Base-by-base conservation (phyloP, 73 alveolate species). In the Paramecium biaurelia region DNA sequence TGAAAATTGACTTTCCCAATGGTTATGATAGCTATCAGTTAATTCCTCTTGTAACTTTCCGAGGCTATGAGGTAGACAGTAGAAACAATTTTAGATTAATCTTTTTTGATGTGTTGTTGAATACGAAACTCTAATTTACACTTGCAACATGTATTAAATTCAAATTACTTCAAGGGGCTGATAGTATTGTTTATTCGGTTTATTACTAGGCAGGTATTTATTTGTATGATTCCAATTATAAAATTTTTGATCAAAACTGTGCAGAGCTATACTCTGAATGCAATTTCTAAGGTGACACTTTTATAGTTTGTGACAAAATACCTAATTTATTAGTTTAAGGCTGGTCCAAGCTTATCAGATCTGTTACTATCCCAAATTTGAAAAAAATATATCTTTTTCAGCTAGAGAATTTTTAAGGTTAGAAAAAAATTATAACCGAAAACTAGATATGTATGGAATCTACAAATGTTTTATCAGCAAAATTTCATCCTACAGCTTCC, bases 311-410 rank as follows among this genome's bases (percentile, higher is more conserved):
- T 35, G 57, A 67, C 34, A 9, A 35, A 59, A 86, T 86, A 20
- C 79, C 87, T 37, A 87, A 86, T 45, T 38, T 86, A 59, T 6
- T n/a, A 4, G 37, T 20, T 8, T 14, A 35, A 12, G 93, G 93
- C 1, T 86, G 93, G 93, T 21, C 88, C n/a, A 63, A 86, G 23
- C 93, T 87, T 7, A 67, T 86, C 11, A 86, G 1, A 37, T 86
- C 93, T 10, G 24, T 86, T 2, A 34, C 18, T 30, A 24, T 86
- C n/a, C 93, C 93, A 12, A 37, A 4, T 4, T 15, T 3, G 0
- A 72, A 30, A 72, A 38, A 9, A 18, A 1, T 72, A 32, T 35
- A 9, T 72, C 86, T 72, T 11, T 72, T 32, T 42, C 7, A 32
- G 34, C 1, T 2, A 11, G 7, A 14, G 34, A 38, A 32, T 6